Conservation (phyloP, 176 grass and related monocot genomes). For the Pontederia crassipes region DNA sequence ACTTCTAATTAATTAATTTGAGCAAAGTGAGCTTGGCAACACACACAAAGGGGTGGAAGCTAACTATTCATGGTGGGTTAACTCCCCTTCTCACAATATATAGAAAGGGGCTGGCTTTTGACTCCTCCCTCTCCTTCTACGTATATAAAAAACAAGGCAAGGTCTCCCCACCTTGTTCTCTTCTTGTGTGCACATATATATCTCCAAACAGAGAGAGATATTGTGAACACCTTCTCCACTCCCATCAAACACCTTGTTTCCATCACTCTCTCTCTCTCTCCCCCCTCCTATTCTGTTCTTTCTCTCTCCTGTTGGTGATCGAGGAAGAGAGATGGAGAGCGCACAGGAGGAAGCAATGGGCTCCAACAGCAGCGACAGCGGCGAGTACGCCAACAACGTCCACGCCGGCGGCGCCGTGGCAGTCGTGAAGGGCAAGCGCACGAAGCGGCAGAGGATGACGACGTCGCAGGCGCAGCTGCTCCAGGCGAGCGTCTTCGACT, state of each 20-base stretch:
- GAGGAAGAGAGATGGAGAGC: background rate
- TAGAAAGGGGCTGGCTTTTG: conserved; percentile 18
- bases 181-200: background rate
- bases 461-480: background rate
- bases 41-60: too few species aligned
- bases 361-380: background rate
- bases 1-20: background rate
- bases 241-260: background rate
- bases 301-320: background rate
- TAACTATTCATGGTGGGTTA: background rate
- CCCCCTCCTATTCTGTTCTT: background rate
- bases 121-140: background rate
- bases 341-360: background rate
- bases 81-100: background rate
- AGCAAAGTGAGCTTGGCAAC: background rate
- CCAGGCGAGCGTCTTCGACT: background rate
- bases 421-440: conserved; percentile 15
- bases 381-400: too few species aligned
- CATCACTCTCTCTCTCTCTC: conserved; percentile 5
- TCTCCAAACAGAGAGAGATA: too few species aligned
- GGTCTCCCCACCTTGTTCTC: background rate
- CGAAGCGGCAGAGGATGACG: conserved; percentile 11
- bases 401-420: background rate
- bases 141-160: conserved; percentile 1
- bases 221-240: background rate